Evolutionary conservation across 352 stramenopile genomes (phyloP).

Genomic region (Phytopythium montanum): DNA sequence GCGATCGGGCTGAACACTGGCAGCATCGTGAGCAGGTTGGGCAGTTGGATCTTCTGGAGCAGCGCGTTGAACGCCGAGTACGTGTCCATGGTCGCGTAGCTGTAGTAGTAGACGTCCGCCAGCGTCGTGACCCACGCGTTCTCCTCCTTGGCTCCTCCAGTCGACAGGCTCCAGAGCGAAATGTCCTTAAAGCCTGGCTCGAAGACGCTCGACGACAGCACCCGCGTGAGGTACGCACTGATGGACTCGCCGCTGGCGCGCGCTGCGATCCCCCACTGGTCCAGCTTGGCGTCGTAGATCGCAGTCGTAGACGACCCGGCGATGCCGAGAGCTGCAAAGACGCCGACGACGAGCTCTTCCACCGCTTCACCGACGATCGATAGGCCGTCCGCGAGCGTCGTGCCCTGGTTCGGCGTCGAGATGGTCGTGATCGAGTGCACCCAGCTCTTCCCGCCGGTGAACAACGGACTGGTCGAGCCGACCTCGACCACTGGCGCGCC

Average conservation of each 20-base stretch:
- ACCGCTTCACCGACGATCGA: constrained; percentile 31
- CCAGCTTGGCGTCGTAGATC: constrained; percentile 48
- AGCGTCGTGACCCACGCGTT: constrained; percentile 48
- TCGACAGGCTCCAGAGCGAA: constrained; percentile 43
- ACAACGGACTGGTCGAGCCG: constrained; percentile 33
- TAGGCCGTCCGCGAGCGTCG: constrained; percentile 42
- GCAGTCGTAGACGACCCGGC: constrained; percentile 19
- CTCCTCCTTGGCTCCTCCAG: constrained; percentile 38
- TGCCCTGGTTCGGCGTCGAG: constrained; percentile 57
- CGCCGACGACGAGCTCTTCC: constrained; percentile 21
- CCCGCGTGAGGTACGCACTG: constrained; percentile 29
- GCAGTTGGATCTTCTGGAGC: constrained; percentile 33
- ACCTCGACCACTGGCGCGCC: constrained; percentile 31
- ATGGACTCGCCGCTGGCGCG: constrained; percentile 25
- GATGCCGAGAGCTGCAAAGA: constrained; percentile 23
- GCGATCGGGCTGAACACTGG: constrained; percentile 25
- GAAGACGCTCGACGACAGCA: constrained; percentile 38
- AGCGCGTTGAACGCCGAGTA: constrained; percentile 24
- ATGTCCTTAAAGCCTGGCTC: constrained; percentile 36
- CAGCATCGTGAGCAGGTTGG: constrained; percentile 45
- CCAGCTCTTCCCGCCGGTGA: constrained; percentile 53
- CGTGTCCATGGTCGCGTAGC: constrained; percentile 41
- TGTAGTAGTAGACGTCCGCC: constrained; percentile 57
- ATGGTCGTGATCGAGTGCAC: constrained; percentile 70
- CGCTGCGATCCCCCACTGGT: constrained; percentile 36